These are phyloP conservation scores for Globisporangium ultimum DNA, from an alignment of 352 stramenopile genomes.

Conservation along the genomic window DNA sequence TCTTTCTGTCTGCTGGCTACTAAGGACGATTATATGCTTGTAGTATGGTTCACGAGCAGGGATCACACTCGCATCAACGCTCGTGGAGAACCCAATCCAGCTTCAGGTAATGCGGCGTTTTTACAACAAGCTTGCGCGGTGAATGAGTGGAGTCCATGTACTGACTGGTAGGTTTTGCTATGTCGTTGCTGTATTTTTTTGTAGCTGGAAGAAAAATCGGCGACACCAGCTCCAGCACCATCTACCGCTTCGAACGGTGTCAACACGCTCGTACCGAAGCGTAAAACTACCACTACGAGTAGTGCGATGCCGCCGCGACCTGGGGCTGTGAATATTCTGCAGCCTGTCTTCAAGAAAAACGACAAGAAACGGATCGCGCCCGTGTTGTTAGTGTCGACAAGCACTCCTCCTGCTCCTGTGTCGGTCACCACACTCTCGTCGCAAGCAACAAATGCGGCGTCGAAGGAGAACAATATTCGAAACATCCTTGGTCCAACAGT, in stretches of 20 bases:
- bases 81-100: conserved; percentile 80
- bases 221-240: background rate
- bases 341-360: conserved; percentile 35
- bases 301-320: conserved; percentile 13
- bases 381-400: conserved; percentile 33
- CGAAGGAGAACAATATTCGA: conserved; percentile 74
- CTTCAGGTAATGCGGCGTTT: conserved; percentile 38
- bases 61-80: conserved; percentile 72
- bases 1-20: background rate
- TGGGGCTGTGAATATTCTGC: conserved; percentile 29
- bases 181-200: background rate
- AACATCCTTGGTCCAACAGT: conserved; percentile 69
- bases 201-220: conserved; percentile 67
- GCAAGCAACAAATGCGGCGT: conserved; percentile 37
- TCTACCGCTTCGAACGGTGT: conserved; percentile 11
- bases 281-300: conserved; percentile 30
- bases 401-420: background rate
- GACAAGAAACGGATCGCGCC: conserved; percentile 71
- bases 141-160: background rate
- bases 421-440: background rate
- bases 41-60: conserved; percentile 82
- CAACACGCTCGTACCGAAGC: conserved; percentile 66
- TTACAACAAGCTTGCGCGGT: no score
- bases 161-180: background rate
- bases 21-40: background rate